Base-by-base conservation (phyloP, 257 asterid genomes). In the Przewalskia tangutica region DNA sequence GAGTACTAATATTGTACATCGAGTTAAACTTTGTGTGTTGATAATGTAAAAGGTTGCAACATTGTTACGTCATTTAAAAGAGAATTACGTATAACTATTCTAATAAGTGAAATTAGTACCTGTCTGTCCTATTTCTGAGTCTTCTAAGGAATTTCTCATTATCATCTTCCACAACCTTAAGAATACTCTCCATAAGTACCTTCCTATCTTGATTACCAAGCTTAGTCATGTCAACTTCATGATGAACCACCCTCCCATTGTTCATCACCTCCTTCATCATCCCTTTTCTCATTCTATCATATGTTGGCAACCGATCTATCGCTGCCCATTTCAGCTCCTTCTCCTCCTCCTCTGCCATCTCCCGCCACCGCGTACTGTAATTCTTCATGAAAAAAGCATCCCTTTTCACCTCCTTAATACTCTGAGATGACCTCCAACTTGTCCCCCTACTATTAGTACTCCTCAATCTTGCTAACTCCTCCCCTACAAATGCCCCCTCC, bases 291-390 rank as follows among this genome's bases (percentile, higher is more conserved):
- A 92, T 53, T 66, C 98, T 84, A 54, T 93, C 93, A 70, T 90
- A 92, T 42, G 98, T 93, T 48, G 96, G 93, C 50, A 93, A 87
- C 85, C 97, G 89, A 88, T 93, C 97, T 44, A 93, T 90, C n/a
- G 98, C 98, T 8, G 98, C 98, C 98, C 97, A 91, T 44, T 77
- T 83, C 7, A 93, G 97, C 91, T 94, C 97, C 85, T 91, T 91
- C 87, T 94, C 97, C 48, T 94, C 98, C 40, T 91, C 95, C 86
- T 36, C 84, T 53, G 62, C 80, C 80, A 75, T 50, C 85, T 38
- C 90, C 77, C 85, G 87, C 87, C 91, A 87, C 85, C 90, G 81
- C 40, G 92, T 90, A 87, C 97, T 90, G 17, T 75, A 48, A 44
- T 83, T 91, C 89, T 95, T 70, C 34, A 77, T 27, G 83, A 94